Base-by-base conservation (phyloP, 2,329 filamentous ascomycete species). In the Fusarium tjaetaba region DNA sequence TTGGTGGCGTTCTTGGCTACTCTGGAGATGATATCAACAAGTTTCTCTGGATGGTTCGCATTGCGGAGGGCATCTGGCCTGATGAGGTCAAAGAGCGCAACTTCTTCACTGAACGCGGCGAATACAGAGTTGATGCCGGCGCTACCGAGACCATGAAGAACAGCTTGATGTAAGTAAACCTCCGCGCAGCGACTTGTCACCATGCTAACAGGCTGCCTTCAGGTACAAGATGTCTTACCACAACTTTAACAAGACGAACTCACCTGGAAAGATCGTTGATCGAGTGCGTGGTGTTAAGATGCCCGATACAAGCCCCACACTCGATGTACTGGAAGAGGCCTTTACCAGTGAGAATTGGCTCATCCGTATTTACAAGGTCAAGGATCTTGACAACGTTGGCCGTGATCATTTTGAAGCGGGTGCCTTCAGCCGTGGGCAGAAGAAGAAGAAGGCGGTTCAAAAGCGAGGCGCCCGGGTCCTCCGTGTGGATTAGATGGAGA, bases 221-320 rank as follows among this genome's bases (percentile, higher is more conserved):
- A 97, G 95, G 94, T 99, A 99, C 90, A 99, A 99, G 89, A 98
- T 99, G 95, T 98, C 95, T 28, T 99, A 99, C 89, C 94, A 99
- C 90, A 98, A 98, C 88, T 99, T 94, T 88, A 90, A 96, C 84
- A 86, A 89, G 52, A 90, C 99, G 72, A 99, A 98, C 89, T 96
- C 95, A 49, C 88, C 92, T 5, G 96, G 96, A 71, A 95, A 98
- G 84, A 95, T 94, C 41, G 87, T 91, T 77, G 96, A 99, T 82
- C 93, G 96, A 77, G 96, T 99, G 73, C 95, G 96, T 80, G 91
- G 92, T 74, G 89, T 90, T 42, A 90, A 89, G 69, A 86, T 98
- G 58, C 97, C 96, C n/a, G 90, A 94, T 18, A 88, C 95, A 76
- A 92, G 94, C 3, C 96, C 96, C 14, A 89, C 93, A 70, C 91